These are phyloP conservation scores for Beauveria bassiana DNA, from an alignment of 2,329 filamentous ascomycete species.

Conservation along the genomic window DNA sequence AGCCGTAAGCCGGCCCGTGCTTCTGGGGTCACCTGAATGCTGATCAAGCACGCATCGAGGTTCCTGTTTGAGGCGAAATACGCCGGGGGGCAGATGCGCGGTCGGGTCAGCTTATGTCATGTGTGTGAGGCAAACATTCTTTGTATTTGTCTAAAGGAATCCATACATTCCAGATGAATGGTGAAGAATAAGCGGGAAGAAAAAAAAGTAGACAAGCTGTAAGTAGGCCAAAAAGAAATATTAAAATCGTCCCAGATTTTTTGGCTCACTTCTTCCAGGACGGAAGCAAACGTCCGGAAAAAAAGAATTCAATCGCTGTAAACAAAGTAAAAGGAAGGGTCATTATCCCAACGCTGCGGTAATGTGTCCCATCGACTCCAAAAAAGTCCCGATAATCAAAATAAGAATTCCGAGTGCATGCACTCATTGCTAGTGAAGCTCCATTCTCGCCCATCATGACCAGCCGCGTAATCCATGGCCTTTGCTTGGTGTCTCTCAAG, in stretches of 20 bases:
- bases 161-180: slow-evolving; percentile 10
- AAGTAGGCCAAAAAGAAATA: not conserved
- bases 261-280: not conserved
- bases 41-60: not conserved
- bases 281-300: not conserved
- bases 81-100: not conserved
- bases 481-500: not conserved
- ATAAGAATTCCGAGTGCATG: not conserved
- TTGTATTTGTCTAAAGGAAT: not conserved
- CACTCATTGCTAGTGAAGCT: not conserved
- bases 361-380: slow-evolving; percentile 7
- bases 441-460: not conserved
- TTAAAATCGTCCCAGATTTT: not conserved
- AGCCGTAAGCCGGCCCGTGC: not conserved
- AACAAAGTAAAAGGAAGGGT: not conserved
- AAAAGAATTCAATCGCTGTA: not conserved
- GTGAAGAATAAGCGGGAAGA: not conserved
- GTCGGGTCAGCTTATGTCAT: not conserved
- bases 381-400: not conserved
- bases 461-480: not conserved
- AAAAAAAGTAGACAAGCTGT: not conserved
- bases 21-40: not conserved
- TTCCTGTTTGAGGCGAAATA: not conserved
- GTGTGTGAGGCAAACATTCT: not conserved
- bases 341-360: not conserved